A percentile compares a stretch with the other conserved stretches of the same genome.
Conservation (phyloP, 169 alveolate genomes). For the Perkinsus olseni region DNA sequence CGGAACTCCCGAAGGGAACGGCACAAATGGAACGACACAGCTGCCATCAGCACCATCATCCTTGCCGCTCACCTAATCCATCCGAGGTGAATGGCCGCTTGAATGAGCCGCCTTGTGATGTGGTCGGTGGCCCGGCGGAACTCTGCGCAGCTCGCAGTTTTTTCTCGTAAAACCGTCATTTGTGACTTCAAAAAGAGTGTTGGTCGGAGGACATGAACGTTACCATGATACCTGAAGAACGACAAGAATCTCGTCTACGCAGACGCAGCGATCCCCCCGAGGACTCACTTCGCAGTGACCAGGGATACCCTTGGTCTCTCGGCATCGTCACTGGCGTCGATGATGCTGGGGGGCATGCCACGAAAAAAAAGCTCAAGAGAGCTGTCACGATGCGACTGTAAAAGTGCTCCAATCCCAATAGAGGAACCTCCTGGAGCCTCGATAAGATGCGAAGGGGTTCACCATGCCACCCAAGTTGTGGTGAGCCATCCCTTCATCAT, state of each 20-base stretch:
- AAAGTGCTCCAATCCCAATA: no score
- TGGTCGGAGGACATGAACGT: not conserved
- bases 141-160: not conserved
- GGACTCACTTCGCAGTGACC: not conserved
- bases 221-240: not conserved
- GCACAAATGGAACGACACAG: no score
- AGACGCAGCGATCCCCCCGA: no score
- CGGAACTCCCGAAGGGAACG: no score
- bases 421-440: no score
- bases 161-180: not conserved
- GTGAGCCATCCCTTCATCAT: no score
- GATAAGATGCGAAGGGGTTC: no score
- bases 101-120: constrained; percentile 33
- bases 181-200: not conserved
- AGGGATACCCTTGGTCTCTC: not conserved
- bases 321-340: not conserved
- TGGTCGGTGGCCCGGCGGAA: constrained; percentile 22
- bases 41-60: no score
- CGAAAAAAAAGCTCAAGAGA: no score
- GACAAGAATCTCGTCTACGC: no score
- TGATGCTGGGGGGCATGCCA: not conserved
- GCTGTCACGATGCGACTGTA: no score
- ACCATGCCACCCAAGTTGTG: no score
- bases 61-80: not conserved
- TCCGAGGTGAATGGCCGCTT: constrained; percentile 29